Evolutionary conservation across 2,329 filamentous ascomycete species (phyloP).

Genomic region (Penicillium glabrum): DNA sequence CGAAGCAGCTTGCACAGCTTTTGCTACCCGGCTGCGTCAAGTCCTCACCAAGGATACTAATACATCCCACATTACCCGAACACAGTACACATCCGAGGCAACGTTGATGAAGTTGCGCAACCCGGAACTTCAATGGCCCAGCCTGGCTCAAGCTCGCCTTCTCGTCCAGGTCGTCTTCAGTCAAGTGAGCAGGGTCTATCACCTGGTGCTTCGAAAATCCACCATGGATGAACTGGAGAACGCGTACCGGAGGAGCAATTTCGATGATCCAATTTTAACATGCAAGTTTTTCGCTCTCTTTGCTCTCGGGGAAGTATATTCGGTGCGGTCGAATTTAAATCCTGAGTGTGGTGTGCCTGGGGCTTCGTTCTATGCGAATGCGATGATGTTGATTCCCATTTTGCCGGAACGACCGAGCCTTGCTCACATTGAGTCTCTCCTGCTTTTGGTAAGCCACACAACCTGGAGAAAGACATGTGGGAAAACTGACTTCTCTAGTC

Average conservation of each 20-base stretch:
- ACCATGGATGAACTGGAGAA: constrained; percentile 36
- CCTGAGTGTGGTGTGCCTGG: constrained; percentile 34
- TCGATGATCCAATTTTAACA: constrained; percentile 30
- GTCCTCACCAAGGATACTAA: constrained; percentile 20
- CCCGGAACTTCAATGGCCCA: constrained; percentile 26
- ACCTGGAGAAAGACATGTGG: background rate
- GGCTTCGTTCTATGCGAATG: constrained; percentile 38
- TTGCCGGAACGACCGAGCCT: constrained; percentile 42
- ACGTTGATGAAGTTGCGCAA: constrained; percentile 12
- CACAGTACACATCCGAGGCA: constrained; percentile 24
- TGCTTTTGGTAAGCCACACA: constrained; percentile 29
- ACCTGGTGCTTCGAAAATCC: constrained; percentile 31
- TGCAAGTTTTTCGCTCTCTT: constrained; percentile 46
- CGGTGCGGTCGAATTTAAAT: constrained; percentile 26
- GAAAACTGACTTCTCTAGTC: constrained; percentile 11
- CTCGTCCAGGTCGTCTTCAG: constrained; percentile 30
- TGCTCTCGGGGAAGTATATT: constrained; percentile 42
- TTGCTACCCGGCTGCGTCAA: constrained; percentile 34
- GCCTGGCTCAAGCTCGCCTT: constrained; percentile 28
- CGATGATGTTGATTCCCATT: constrained; percentile 39
- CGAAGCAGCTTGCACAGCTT: constrained; percentile 35
- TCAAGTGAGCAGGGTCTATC: constrained; percentile 31
- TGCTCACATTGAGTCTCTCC: constrained; percentile 41
- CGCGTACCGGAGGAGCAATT: constrained; percentile 24
- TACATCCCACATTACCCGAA: constrained; percentile 23